Percentiles rank a stretch among this genome's conserved stretches.
Conservation (phyloP, 2,329 filamentous ascomycete species). For the Remersonia thermophila region DNA sequence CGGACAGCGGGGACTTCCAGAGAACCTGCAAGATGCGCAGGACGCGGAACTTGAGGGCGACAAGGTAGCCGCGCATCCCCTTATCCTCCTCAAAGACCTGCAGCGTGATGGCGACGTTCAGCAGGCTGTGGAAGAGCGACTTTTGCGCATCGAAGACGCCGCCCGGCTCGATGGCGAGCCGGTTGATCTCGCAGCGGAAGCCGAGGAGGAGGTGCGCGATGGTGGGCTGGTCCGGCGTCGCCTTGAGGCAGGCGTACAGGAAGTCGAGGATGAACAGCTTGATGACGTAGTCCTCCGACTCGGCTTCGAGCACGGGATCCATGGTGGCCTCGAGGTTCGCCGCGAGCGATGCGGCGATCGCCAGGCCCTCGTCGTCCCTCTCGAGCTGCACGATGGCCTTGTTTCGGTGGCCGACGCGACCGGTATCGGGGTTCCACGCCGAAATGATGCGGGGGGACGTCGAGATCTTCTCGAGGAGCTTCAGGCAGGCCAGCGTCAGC, state of each 20-base stretch:
- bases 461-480: slow-evolving; percentile 74
- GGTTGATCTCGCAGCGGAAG: slow-evolving; percentile 63
- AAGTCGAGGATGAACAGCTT: slow-evolving; percentile 81
- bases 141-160: slow-evolving; percentile 58
- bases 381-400: slow-evolving; percentile 83
- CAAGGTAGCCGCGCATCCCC: slow-evolving; percentile 54
- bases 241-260: slow-evolving; percentile 64
- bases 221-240: slow-evolving; percentile 64
- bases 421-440: slow-evolving; percentile 49
- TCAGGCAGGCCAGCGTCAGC: slow-evolving; percentile 67
- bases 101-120: slow-evolving; percentile 58
- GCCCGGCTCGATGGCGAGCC: slow-evolving; percentile 53
- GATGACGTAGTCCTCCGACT: slow-evolving; percentile 63
- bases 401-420: slow-evolving; percentile 56
- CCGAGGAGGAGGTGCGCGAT: slow-evolving; percentile 86
- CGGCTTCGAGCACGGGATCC: slow-evolving; percentile 59
- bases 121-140: slow-evolving; percentile 74
- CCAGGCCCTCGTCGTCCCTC: slow-evolving; percentile 63
- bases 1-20: slow-evolving; percentile 73
- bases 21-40: slow-evolving; percentile 67
- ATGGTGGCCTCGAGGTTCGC: slow-evolving; percentile 55
- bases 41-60: slow-evolving; percentile 54
- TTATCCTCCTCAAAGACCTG: slow-evolving; percentile 49
- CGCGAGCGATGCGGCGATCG: slow-evolving; percentile 63
- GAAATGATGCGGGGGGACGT: slow-evolving; percentile 71